These are phyloP conservation scores for Spatholobus suberectus DNA, from an alignment of 306 rosid genomes.

Conservation along the genomic window DNA sequence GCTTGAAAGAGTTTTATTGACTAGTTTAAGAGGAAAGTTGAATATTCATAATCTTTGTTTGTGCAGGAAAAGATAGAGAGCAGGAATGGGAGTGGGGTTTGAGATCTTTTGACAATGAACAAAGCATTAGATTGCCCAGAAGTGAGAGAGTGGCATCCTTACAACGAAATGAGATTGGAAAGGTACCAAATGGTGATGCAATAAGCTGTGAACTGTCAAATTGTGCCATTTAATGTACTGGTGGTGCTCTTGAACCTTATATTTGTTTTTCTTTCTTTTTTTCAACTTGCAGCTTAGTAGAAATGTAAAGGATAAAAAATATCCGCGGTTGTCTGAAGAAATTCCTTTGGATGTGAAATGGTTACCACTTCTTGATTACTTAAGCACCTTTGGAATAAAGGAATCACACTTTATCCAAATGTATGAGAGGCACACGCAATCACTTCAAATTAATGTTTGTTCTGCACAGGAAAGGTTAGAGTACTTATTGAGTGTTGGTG, in stretches of 20 bases:
- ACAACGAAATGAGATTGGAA: slow-evolving; percentile 48
- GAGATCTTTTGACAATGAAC: slow-evolving; percentile 44
- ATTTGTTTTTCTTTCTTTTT: neutral
- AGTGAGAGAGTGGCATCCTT: slow-evolving; percentile 47
- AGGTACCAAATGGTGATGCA: slow-evolving; percentile 56
- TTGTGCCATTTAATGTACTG: slow-evolving; percentile 26
- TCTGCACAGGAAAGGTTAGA: slow-evolving; percentile 92
- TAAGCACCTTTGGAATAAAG: slow-evolving; percentile 84
- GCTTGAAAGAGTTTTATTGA: neutral
- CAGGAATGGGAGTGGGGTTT: slow-evolving; percentile 44
- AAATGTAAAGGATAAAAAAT: slow-evolving; percentile 59
- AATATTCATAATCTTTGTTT: slow-evolving; percentile 31
- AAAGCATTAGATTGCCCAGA: slow-evolving; percentile 41
- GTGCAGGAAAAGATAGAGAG: slow-evolving; percentile 52
- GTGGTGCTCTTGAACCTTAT: slow-evolving; percentile 4
- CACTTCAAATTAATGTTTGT: slow-evolving; percentile 82
- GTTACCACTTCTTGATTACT: slow-evolving; percentile 93
- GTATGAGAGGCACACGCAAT: slow-evolving; percentile 90
- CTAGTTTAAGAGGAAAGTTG: neutral
- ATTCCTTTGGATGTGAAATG: slow-evolving; percentile 76
- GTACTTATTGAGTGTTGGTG: slow-evolving; percentile 88
- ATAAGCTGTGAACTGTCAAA: slow-evolving; percentile 25
- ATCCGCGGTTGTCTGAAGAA: slow-evolving; percentile 75
- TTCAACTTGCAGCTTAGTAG: slow-evolving; percentile 56
- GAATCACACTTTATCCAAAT: slow-evolving; percentile 95